Conservation (phyloP, 2,329 filamentous ascomycete species). For the Pseudocercospora fuligena region DNA sequence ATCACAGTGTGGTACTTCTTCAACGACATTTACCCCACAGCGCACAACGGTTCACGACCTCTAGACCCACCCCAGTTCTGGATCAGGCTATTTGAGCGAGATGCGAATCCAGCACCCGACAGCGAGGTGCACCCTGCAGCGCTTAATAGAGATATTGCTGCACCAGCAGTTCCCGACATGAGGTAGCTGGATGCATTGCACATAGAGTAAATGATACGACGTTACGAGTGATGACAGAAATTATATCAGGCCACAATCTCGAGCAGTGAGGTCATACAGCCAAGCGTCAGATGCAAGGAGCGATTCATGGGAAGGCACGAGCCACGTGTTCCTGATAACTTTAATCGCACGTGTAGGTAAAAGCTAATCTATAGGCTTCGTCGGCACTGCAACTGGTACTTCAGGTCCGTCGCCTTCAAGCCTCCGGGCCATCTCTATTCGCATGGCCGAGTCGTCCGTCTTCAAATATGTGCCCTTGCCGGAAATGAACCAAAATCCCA, state of each 20-base stretch:
- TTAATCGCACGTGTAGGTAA: neutral
- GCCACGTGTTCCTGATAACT: neutral
- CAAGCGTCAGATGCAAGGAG: neutral
- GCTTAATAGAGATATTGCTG: constrained; percentile 37
- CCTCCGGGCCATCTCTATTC: constrained; percentile 28
- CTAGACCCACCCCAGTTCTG: constrained; percentile 91
- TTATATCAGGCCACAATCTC: neutral
- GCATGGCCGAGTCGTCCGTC: constrained; percentile 30
- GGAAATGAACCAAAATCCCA: constrained; percentile 58
- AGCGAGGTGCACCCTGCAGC: constrained; percentile 39
- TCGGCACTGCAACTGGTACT: neutral
- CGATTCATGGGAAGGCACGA: neutral
- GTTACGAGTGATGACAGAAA: constrained; percentile 1
- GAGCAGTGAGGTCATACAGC: neutral
- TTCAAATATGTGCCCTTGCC: constrained; percentile 48
- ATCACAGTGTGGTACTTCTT: constrained; percentile 89
- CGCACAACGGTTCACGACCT: constrained; percentile 82
- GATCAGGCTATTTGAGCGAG: constrained; percentile 76
- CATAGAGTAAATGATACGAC: neutral
- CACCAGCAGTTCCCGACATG: constrained; percentile 36
- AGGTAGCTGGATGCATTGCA: constrained; percentile 16
- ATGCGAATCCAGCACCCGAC: constrained; percentile 32
- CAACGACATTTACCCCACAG: constrained; percentile 90
- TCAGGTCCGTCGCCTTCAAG: constrained; percentile 15
- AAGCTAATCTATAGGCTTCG: neutral